Conservation (phyloP, 2,329 filamentous ascomycete species). For the Nectriaceae sp. region DNA sequence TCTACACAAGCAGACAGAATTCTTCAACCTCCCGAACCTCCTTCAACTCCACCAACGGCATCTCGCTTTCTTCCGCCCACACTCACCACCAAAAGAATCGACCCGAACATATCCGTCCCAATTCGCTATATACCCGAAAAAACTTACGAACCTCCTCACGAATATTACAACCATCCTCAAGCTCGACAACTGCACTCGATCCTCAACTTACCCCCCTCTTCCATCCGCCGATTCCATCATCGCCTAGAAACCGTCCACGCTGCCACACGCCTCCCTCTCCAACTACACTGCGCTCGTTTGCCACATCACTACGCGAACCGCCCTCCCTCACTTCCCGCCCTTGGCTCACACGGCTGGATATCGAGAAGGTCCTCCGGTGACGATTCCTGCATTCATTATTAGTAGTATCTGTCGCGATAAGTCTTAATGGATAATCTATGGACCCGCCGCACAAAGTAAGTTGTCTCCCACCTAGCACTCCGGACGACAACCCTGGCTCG, state of each 20-base stretch:
- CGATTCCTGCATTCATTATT: conserved; percentile 24
- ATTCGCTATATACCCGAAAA: conserved; percentile 8
- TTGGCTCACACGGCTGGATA: too few relatives aligned
- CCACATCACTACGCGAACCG: background rate
- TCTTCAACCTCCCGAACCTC: conserved; percentile 14
- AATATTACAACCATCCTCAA: background rate
- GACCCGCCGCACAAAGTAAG: conserved; percentile 83
- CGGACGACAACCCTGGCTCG: conserved; percentile 6
- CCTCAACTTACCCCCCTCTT: background rate
- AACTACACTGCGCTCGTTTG: background rate
- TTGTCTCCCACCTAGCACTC: conserved; percentile 13
- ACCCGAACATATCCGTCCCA: background rate
- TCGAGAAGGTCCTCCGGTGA: conserved; percentile 21
- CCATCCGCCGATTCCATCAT: conserved; percentile 2
- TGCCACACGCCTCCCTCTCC: background rate
- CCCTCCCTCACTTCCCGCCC: background rate
- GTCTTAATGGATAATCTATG: conserved; percentile 68
- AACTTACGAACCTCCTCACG: background rate
- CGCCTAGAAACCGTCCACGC: background rate
- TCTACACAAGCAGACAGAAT: conserved; percentile 5
- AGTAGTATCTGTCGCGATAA: conserved; percentile 27
- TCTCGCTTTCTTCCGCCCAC: conserved; percentile 7
- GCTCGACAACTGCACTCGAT: background rate
- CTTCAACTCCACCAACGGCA: conserved; percentile 14
- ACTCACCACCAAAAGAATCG: conserved; percentile 4